Evolutionary conservation across 768 basidiomycete species (phyloP).

Genomic region (Russula foetens): DNA sequence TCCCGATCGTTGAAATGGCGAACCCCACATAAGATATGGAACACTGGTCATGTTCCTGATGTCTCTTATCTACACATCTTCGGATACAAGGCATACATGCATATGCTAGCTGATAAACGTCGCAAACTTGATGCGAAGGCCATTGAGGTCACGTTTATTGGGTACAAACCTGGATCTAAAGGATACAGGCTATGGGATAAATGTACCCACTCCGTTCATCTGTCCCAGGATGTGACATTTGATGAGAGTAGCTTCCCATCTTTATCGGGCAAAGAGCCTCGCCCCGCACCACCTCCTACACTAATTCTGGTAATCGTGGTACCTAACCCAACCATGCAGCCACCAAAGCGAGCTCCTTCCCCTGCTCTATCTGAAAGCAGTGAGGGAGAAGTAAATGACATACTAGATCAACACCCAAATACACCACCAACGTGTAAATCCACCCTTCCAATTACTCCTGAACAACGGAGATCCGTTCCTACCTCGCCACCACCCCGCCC

Average conservation of each 20-base stretch:
- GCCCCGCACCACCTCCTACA: too few relatives aligned
- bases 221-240: neutral
- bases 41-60: conserved; percentile 15
- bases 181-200: conserved; percentile 6
- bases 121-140: neutral
- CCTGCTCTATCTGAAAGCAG: too few relatives aligned
- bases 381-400: too few relatives aligned
- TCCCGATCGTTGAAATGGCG: conserved; percentile 23
- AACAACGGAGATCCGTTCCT: too few relatives aligned
- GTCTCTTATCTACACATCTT: conserved; percentile 12
- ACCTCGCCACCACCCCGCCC: too few relatives aligned
- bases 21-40: conserved; percentile 20
- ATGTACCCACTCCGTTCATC: neutral
- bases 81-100: conserved; percentile 9
- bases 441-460: too few relatives aligned
- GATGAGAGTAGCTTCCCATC: neutral
- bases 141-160: neutral
- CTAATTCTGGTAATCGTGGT: too few relatives aligned
- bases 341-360: too few relatives aligned
- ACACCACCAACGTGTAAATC: too few relatives aligned
- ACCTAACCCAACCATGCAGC: too few relatives aligned
- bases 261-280: too few relatives aligned
- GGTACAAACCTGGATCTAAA: conserved; percentile 13
- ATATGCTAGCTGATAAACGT: neutral
- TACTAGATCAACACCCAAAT: too few relatives aligned